These are phyloP conservation scores for Maudiozyma bulderi DNA, from an alignment of 805 yeast species.

Conservation along the genomic window DNA sequence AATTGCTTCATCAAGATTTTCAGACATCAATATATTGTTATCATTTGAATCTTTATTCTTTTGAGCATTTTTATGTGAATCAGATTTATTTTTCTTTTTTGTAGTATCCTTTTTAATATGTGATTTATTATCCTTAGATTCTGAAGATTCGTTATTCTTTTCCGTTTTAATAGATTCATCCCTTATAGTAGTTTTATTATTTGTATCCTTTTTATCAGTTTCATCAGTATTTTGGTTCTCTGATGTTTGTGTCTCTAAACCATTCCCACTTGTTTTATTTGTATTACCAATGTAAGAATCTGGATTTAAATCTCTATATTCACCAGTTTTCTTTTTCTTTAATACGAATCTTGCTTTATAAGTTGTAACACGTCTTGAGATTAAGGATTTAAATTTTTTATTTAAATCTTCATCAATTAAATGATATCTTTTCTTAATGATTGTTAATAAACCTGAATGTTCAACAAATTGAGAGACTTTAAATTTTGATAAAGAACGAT, in stretches of 20 bases:
- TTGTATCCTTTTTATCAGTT: neutral
- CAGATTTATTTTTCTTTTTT: neutral
- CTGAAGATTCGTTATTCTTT: neutral
- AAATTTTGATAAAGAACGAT: conserved; percentile 25
- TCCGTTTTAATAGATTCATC: neutral
- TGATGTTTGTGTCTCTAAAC: too few relatives aligned
- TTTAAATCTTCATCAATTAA: conserved; percentile 24
- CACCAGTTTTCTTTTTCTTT: conserved; percentile 27
- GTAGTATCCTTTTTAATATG: neutral
- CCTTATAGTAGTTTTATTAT: neutral
- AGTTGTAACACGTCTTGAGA: conserved; percentile 29
- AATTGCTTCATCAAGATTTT: neutral
- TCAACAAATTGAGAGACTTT: conserved; percentile 28
- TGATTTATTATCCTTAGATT: neutral
- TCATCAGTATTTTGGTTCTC: neutral
- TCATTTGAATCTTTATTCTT: neutral
- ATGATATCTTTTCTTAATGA: conserved; percentile 25
- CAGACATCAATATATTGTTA: neutral
- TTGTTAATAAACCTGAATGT: conserved; percentile 25
- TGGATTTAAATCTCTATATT: conserved; percentile 14
- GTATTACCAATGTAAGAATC: conserved; percentile 2
- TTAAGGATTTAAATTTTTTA: conserved; percentile 22
- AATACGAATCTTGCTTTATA: conserved; percentile 29
- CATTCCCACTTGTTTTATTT: too few relatives aligned
- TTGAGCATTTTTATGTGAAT: too few relatives aligned